Evolutionary conservation across 495 filamentous ascomycete species (phyloP), one percentile per base, ranked within the genome.

Genomic region (Pyronema omphalodes): DNA sequence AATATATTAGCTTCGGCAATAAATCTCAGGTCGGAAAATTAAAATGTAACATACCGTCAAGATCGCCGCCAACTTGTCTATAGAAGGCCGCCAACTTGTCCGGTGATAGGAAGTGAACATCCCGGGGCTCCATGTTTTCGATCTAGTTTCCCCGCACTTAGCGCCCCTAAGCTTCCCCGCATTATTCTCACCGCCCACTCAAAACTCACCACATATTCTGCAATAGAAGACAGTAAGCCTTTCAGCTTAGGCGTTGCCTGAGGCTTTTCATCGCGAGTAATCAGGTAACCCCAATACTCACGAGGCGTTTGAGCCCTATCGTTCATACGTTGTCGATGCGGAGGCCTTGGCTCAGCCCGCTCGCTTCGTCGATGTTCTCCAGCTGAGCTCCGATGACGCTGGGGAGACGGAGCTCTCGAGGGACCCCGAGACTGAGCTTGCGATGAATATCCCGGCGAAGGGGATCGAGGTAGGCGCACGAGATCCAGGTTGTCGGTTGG

Each of bases 11-110:
- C 34, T 41, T 56, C n/a, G n/a, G n/a, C n/a, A n/a, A n/a, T n/a
- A n/a, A 14, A 56, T 37, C 29, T 18, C 35, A 34, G 17, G 9
- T 45, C 37, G 34, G 11, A 15, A 37, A 15, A 19, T 9, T 12
- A 55, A 47, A 14, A 33, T 44, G 47, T 35, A 15, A 57, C 72
- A 61, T 55, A 76, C 75, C 70, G 64, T 98, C 89, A 66, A 87
- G 94, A 66, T 95, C 81, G 39, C 89, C 88, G 55, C 87, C 88
- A 34, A 93, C 83, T 40, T 77, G 73, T 58, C 81, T 83, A 68
- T 98, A 98, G 70, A 94, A 98, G 9, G 77, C 69, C 2, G 89
- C 83, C 29, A 98, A 74, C 66, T 95, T 93, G 37, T 76, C 70
- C 0, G 93, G 88, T 1, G 77, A 86, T 37, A 98, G 71, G 60